These are phyloP conservation scores for Wickerhamiella nectarea DNA, from an alignment of 805 yeast genomes.

Conservation along the genomic window DNA sequence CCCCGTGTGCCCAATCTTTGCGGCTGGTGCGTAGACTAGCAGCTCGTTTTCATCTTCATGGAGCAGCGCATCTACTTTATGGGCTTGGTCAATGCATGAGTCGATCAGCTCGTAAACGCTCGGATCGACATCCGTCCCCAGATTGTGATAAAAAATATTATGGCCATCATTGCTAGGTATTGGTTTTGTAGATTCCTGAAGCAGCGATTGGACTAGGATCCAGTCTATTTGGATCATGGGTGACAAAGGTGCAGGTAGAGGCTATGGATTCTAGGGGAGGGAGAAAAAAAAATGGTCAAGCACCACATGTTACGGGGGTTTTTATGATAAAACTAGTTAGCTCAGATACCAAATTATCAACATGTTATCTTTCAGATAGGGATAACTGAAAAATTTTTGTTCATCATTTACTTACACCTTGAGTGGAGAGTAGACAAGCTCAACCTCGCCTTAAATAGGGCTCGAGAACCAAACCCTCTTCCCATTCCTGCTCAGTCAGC, in stretches of 20 bases:
- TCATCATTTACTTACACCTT: slow-evolving; percentile 4
- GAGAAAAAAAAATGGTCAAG: too few relatives aligned
- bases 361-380: slow-evolving; percentile 11
- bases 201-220: neutral
- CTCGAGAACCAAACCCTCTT: too few relatives aligned
- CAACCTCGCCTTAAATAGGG: neutral
- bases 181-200: neutral
- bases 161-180: neutral
- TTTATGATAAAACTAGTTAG: too few relatives aligned
- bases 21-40: neutral
- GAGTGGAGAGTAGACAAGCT: neutral
- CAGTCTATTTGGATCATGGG: neutral
- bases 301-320: too few relatives aligned
- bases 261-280: too few relatives aligned
- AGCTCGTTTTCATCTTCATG: neutral
- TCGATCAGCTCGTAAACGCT: slow-evolving; percentile 1
- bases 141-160: neutral
- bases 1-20: neutral
- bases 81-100: neutral
- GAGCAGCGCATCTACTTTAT: neutral
- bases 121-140: slow-evolving; percentile 6
- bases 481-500: neutral
- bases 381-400: slow-evolving; percentile 10
- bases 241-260: too few relatives aligned
- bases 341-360: slow-evolving; percentile 5